phyloP scores from a whole-genome alignment of 108 stramenopile species.

The Skeletonema menzelii region DNA sequence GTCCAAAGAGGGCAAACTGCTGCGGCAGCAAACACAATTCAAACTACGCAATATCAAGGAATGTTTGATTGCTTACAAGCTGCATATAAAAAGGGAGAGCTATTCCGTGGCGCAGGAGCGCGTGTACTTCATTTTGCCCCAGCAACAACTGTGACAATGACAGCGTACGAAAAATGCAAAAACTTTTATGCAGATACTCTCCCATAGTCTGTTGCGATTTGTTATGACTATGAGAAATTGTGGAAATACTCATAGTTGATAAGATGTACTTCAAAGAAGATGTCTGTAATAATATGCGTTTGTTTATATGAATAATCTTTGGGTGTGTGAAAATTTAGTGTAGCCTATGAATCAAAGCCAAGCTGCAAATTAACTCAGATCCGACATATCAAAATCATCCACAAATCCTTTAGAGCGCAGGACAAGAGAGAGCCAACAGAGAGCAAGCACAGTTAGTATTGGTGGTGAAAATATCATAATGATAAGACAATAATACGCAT shows the following conservation, averaged over 20 bases:
- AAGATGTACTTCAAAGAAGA: not conserved
- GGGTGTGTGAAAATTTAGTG: not conserved
- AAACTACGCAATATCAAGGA: slow-evolving; percentile 41
- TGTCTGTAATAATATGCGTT: not conserved
- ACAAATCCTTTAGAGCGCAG: slow-evolving; percentile 5
- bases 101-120: slow-evolving; percentile 94
- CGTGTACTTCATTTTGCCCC: slow-evolving; percentile 93
- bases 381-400: slow-evolving; percentile 19
- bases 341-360: no score
- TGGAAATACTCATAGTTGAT: not conserved
- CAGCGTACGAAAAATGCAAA: slow-evolving; percentile 81
- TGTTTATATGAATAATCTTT: not conserved
- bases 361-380: slow-evolving; percentile 11
- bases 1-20: slow-evolving; percentile 69
- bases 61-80: slow-evolving; percentile 75
- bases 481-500: not conserved
- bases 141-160: slow-evolving; percentile 94
- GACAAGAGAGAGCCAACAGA: not conserved
- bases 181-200: slow-evolving; percentile 42
- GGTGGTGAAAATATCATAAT: not conserved
- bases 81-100: slow-evolving; percentile 62
- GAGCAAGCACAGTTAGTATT: not conserved
- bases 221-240: not conserved
- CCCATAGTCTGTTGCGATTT: not conserved
- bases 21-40: not conserved